Conservation (phyloP, 345 rosid species). For the Hypericum androsaemum region DNA sequence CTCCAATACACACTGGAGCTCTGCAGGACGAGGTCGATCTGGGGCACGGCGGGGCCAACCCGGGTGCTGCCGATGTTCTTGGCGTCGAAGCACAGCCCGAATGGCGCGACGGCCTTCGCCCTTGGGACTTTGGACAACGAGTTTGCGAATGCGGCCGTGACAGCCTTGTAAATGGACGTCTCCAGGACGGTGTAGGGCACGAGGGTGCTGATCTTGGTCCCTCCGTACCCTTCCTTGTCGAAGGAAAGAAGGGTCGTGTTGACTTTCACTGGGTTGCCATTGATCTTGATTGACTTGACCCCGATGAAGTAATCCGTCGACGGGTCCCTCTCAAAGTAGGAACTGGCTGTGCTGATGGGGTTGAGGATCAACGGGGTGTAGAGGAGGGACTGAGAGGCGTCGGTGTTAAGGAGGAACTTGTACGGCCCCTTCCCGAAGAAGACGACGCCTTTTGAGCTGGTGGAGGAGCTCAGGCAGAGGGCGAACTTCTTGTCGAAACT, state of each 20-base stretch:
- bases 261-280: conserved; percentile 10
- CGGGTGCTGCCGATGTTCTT: no score
- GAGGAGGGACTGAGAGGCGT: conserved; percentile 10
- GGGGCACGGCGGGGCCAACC: conserved; percentile 5
- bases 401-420: neutral
- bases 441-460: no score
- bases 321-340: conserved; percentile 9
- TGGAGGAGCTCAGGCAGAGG: conserved; percentile 6
- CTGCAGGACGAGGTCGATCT: conserved; percentile 6
- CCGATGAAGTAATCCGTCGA: conserved; percentile 20
- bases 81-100: conserved; percentile 7
- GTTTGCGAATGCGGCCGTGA: conserved; percentile 8
- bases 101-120: conserved; percentile 8
- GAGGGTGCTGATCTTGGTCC: conserved; percentile 19
- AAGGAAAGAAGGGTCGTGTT: conserved; percentile 9
- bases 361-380: conserved; percentile 17
- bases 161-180: conserved; percentile 11
- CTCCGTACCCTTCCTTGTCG: conserved; percentile 11
- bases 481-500: conserved; percentile 10
- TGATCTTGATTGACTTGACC: conserved; percentile 14
- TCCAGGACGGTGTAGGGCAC: conserved; percentile 19
- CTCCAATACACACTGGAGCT: conserved; percentile 1
- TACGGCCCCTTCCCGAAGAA: no score
- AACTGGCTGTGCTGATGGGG: conserved; percentile 12
- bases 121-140: conserved; percentile 2